These are phyloP conservation scores for Fusarium foetens DNA, from an alignment of 2,329 filamentous ascomycete species.

Conservation along the genomic window DNA sequence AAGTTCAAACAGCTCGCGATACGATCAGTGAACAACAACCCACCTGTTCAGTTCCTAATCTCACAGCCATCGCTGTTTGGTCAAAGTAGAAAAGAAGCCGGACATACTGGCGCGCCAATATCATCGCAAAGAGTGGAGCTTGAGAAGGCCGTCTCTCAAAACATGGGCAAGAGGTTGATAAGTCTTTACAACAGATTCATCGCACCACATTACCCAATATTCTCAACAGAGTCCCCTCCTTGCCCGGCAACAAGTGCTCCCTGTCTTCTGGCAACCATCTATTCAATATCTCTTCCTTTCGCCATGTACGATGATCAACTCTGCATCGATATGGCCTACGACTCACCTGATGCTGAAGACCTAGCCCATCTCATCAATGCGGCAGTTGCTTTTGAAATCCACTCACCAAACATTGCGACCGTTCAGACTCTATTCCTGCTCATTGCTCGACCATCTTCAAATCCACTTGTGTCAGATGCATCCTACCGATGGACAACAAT, in stretches of 20 bases:
- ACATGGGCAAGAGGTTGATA: neutral
- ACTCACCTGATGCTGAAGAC: neutral
- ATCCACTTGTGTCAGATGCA: neutral
- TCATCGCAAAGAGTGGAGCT: neutral
- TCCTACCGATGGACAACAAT: neutral
- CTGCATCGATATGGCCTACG: constrained; percentile 9
- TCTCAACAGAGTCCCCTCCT: neutral
- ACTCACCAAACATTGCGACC: neutral
- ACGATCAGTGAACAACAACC: neutral
- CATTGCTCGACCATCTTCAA: neutral
- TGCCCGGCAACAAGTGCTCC: neutral
- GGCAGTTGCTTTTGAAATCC: neutral
- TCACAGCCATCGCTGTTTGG: neutral
- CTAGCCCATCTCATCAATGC: neutral
- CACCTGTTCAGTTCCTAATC: neutral
- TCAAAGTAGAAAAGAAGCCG: neutral
- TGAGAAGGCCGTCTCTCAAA: neutral
- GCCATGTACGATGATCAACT: constrained; percentile 6
- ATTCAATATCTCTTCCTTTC: neutral
- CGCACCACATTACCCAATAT: neutral
- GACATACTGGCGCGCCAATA: neutral
- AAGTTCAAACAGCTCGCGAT: constrained; percentile 7
- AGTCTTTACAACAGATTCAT: neutral
- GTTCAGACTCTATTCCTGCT: neutral
- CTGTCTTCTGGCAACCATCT: neutral